These are phyloP conservation scores for Besnoitia besnoiti DNA, from an alignment of 169 alveolate genomes.

Conservation along the genomic window DNA sequence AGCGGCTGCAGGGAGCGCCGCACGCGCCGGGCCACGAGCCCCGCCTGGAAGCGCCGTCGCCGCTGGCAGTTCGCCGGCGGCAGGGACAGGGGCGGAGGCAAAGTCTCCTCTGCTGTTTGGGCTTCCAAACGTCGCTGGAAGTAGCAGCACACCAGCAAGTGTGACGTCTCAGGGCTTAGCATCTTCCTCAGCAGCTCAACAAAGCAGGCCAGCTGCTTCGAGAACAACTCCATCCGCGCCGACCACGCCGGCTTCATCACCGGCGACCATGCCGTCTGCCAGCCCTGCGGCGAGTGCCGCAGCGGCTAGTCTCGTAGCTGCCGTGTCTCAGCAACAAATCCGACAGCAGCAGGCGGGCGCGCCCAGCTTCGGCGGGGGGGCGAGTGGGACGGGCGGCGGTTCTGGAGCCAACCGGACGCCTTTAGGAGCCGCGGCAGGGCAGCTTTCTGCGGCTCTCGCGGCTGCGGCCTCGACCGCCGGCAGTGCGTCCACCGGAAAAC, in stretches of 20 bases:
- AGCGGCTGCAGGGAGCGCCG: background rate
- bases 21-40: background rate
- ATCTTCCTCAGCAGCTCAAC: background rate
- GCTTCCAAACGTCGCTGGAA: background rate
- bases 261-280: background rate
- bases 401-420: background rate
- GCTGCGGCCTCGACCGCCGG: background rate
- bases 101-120: background rate
- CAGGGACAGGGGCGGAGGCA: background rate
- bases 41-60: background rate
- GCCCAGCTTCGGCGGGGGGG: background rate
- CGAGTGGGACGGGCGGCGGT: background rate
- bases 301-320: background rate
- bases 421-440: background rate
- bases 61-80: background rate
- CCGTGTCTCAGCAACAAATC: background rate
- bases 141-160: too few species aligned
- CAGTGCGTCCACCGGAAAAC: background rate
- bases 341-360: slow-evolving; percentile 11
- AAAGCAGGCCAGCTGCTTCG: background rate
- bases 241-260: background rate
- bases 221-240: background rate
- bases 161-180: background rate
- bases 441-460: slow-evolving; percentile 7
- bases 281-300: background rate